A percentile compares a stretch with the other conserved stretches of the same genome.
phyloP scores from a whole-genome alignment of 768 basidiomycete species.

The Asterophora parasitica region DNA sequence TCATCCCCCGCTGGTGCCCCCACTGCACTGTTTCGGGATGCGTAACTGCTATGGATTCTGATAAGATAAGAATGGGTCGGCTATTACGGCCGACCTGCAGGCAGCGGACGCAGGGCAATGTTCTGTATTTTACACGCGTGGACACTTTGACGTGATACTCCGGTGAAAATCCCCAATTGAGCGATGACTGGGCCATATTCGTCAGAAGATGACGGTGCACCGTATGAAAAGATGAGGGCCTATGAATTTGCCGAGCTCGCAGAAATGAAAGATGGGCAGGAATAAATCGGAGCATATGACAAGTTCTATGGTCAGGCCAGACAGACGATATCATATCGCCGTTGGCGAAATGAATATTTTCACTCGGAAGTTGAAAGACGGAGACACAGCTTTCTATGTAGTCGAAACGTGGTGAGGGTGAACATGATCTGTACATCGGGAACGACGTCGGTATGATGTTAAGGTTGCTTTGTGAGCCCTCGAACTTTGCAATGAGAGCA shows the following conservation, averaged over 20 bases:
- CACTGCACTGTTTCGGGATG: constrained; percentile 4
- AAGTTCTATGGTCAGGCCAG: neutral
- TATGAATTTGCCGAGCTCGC: constrained; percentile 14
- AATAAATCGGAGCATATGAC: constrained; percentile 10
- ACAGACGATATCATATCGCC: no score
- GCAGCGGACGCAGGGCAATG: neutral
- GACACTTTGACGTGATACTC: constrained; percentile 16
- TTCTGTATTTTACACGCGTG: constrained; percentile 13
- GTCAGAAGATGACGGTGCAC: constrained; percentile 2
- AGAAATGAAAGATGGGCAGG: constrained; percentile 7
- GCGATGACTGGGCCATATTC: constrained; percentile 7
- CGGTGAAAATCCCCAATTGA: constrained; percentile 18
- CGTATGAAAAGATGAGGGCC: constrained; percentile 3
- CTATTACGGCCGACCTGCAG: constrained; percentile 17
- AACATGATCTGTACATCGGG: constrained; percentile 11
- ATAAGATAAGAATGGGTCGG: constrained; percentile 15
- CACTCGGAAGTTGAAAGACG: neutral
- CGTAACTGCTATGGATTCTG: neutral
- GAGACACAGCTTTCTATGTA: neutral
- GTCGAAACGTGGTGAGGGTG: constrained; percentile 5
- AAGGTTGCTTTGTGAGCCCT: constrained; percentile 5
- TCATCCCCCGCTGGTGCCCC: constrained; percentile 1
- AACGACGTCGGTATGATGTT: constrained; percentile 9
- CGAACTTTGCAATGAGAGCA: constrained; percentile 14
- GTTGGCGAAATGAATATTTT: no score